Evolutionary conservation across 1,139 yeast species (phyloP), one percentile per base, ranked within the genome.

Genomic region (Hyphopichia wangnamkhiaoensis): DNA sequence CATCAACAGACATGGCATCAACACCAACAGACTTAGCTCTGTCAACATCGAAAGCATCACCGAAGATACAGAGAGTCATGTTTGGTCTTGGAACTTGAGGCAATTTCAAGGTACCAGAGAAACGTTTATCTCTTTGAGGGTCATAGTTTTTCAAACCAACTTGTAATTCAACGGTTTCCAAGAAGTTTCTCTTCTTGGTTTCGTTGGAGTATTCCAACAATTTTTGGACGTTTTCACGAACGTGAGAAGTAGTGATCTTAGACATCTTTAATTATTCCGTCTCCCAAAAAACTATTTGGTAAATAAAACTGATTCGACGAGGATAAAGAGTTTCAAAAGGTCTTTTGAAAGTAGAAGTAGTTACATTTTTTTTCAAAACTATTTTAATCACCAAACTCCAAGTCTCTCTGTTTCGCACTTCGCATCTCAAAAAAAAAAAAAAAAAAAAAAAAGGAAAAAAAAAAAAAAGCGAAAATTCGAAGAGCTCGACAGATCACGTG

Each of bases 61-160:
- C 99, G 66, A 94, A 93, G 71, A 94, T 90, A 80, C 98, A 94
- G 81, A 94, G 78, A 78, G 98, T 88, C 98, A 94, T 89, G 96
- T 93, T 93, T 79, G 99, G 99, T 84, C 99, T 94, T 81, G 98
- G 98, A 60, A 95, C 96, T 71, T 84, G 84, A 70, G 99, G 99
- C 67, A 94, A 84, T 81, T 85, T 93, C 80, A 94, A 85, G 69
- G 98, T 71, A 82, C 99, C 99, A 73, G 98, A 91, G 98, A 94
- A 94, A 89, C 99, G 98, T 93, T 94, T 94, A 79, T 94, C 99
- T 87, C 99, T 91, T 83, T 94, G 98, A 72, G 99, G 98, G 77
- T 94, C 99, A 80, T 94, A 94, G 95, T 93, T 93, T 93, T 94
- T 94, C 68, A 94, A 84, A 75, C 98, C 98, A 68, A 94, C 96